These are phyloP conservation scores for Hypoxylon trugodes DNA, from an alignment of 495 filamentous ascomycete genomes.

Conservation along the genomic window DNA sequence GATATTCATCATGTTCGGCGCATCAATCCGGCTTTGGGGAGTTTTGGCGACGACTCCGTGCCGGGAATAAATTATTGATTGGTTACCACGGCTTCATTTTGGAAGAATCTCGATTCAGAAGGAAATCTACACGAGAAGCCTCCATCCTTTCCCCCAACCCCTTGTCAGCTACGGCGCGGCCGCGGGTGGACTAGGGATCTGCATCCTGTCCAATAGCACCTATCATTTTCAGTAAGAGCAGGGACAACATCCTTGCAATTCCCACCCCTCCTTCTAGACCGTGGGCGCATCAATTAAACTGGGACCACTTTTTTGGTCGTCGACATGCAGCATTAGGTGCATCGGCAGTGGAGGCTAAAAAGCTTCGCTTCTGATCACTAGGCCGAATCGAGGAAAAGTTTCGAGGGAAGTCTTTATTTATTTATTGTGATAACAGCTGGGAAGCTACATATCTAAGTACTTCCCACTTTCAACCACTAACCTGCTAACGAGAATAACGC, in stretches of 20 bases:
- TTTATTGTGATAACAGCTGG: conserved; percentile 7
- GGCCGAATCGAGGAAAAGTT: conserved; percentile 12
- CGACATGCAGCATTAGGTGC: conserved; percentile 4
- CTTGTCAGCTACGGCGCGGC: conserved; percentile 23
- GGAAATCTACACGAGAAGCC: conserved; percentile 11
- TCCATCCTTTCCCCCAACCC: conserved; percentile 31
- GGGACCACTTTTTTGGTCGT: conserved; percentile 14
- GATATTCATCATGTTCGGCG: too few relatives aligned
- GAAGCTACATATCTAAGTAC: too few relatives aligned
- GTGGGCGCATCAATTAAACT: conserved; percentile 21
- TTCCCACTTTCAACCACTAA: too few relatives aligned
- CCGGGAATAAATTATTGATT: conserved; percentile 19
- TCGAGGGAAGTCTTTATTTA: conserved; percentile 15
- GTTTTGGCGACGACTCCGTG: neutral
- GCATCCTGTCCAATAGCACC: conserved; percentile 11
- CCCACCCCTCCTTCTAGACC: conserved; percentile 19
- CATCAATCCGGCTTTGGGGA: neutral
- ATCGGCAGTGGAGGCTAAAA: conserved; percentile 24
- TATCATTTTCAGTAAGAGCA: conserved; percentile 10
- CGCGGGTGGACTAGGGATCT: conserved; percentile 19
- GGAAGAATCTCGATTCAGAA: conserved; percentile 31
- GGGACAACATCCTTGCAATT: conserved; percentile 18
- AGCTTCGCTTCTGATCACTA: conserved; percentile 26
- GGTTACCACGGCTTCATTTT: conserved; percentile 17
- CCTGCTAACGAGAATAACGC: conserved; percentile 12